A percentile compares a stretch with the other conserved stretches of the same genome.
These are phyloP conservation scores for Antitrichia curtipendula DNA, from an alignment of 225 moss, liverwort and hornwort genomes.

Conservation along the genomic window DNA sequence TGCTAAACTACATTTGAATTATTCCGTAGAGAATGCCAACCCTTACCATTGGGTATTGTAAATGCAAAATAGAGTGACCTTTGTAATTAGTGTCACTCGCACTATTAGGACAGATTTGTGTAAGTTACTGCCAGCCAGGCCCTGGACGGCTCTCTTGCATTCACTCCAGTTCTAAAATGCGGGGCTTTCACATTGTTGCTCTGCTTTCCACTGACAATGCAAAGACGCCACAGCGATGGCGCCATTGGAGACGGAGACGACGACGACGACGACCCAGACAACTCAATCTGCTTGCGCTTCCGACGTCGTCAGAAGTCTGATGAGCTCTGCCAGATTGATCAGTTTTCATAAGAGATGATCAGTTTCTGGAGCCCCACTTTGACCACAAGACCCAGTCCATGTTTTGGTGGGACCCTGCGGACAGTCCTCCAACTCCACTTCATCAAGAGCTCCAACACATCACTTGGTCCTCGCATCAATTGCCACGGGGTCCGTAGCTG, in stretches of 20 bases:
- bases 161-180: background rate
- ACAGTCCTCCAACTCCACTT: background rate
- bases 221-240: background rate
- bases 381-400: background rate
- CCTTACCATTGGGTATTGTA: accelerated
- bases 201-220: background rate
- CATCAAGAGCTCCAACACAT: background rate
- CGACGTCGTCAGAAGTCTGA: background rate
- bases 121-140: too few species aligned
- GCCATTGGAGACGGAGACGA: background rate
- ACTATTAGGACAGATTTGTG: background rate
- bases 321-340: background rate
- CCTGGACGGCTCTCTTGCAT: too few species aligned
- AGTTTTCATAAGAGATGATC: background rate
- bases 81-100: background rate
- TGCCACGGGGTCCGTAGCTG: background rate
- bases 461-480: background rate
- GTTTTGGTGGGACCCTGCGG: background rate
- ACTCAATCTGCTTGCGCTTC: background rate
- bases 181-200: background rate
- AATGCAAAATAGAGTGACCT: background rate
- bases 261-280: background rate
- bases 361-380: background rate
- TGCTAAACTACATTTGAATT: background rate
- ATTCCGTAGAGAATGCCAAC: accelerated